A percentile compares a stretch with the other conserved stretches of the same genome.
Conservation (phyloP, 768 basidiomycete genomes). For the Boletus rubescentipes region DNA sequence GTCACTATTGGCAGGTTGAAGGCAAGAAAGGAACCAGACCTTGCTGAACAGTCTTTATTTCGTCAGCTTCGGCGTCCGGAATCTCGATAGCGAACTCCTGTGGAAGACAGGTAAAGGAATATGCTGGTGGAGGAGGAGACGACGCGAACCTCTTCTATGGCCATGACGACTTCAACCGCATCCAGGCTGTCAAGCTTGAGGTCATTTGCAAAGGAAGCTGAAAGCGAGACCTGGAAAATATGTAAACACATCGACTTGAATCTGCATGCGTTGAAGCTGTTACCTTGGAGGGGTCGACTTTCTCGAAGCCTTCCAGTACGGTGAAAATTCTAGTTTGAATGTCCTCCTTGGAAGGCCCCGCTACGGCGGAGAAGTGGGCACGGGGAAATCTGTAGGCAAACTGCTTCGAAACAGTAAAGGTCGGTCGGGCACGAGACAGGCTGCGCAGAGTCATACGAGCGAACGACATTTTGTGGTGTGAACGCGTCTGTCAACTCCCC, state of each 20-base stretch:
- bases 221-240: constrained; percentile 54
- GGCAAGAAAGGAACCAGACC: constrained; percentile 49
- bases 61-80: constrained; percentile 94
- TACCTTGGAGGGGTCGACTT: constrained; percentile 31
- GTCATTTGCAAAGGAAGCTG: constrained; percentile 54
- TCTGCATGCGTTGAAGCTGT: not conserved
- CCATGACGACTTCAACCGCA: constrained; percentile 98
- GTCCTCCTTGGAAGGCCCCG: constrained; percentile 22
- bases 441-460: constrained; percentile 34
- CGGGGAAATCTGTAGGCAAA: constrained; percentile 30
- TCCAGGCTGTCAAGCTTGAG: constrained; percentile 86
- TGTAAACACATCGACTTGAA: constrained; percentile 24
- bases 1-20: not conserved
- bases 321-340: constrained; percentile 27
- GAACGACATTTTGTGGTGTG: constrained; percentile 35
- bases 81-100: constrained; percentile 98
- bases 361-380: constrained; percentile 30
- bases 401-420: constrained; percentile 30
- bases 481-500: constrained; percentile 20
- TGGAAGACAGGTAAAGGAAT: not conserved
- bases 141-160: constrained; percentile 80
- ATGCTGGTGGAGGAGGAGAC: constrained; percentile 1
- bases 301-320: constrained; percentile 34
- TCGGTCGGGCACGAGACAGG: constrained; percentile 27
- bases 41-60: constrained; percentile 87